Percentiles rank a stretch among this genome's conserved stretches.
Conservation (phyloP, 176 grass and related monocot species). For the Eremochloa ophiuroides region DNA sequence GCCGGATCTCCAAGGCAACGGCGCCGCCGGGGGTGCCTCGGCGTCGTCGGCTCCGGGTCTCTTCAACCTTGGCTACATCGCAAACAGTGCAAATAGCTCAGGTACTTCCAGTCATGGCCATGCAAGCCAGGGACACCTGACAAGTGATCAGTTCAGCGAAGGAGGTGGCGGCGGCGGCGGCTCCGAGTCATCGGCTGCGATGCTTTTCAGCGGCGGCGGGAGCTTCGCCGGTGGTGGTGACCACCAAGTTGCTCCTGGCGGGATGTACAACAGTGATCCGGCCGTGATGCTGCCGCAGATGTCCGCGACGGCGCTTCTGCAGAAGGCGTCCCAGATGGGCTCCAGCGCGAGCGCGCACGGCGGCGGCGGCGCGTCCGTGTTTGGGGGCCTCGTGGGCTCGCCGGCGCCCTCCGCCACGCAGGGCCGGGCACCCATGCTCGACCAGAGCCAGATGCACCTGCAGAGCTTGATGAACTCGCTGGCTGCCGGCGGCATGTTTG, state of each 20-base stretch:
- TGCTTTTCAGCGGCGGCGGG: constrained; percentile 44
- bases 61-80: constrained; percentile 70
- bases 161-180: constrained; percentile 27
- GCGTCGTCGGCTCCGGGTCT: constrained; percentile 38
- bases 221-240: constrained; percentile 49
- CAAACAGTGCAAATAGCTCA: constrained; percentile 48
- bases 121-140: constrained; percentile 44
- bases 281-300: constrained; percentile 59
- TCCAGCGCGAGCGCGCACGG: constrained; percentile 49
- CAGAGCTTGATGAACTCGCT: constrained; percentile 90
- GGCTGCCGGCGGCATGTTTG: constrained; percentile 46
- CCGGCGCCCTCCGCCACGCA: not conserved
- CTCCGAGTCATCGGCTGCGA: constrained; percentile 44
- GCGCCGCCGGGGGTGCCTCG: constrained; percentile 26
- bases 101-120: constrained; percentile 51
- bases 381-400: constrained; percentile 40
- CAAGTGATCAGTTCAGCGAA: constrained; percentile 41
- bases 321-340: constrained; percentile 95
- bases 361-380: constrained; percentile 41
- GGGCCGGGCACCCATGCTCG: constrained; percentile 34
- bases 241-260: constrained; percentile 43
- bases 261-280: constrained; percentile 62
- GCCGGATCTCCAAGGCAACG: constrained; percentile 67
- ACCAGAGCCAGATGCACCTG: constrained; percentile 61
- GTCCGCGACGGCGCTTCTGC: constrained; percentile 91